Conservation (phyloP, 192 early-diverging fungal genomes). For the Thamnidium elegans region DNA sequence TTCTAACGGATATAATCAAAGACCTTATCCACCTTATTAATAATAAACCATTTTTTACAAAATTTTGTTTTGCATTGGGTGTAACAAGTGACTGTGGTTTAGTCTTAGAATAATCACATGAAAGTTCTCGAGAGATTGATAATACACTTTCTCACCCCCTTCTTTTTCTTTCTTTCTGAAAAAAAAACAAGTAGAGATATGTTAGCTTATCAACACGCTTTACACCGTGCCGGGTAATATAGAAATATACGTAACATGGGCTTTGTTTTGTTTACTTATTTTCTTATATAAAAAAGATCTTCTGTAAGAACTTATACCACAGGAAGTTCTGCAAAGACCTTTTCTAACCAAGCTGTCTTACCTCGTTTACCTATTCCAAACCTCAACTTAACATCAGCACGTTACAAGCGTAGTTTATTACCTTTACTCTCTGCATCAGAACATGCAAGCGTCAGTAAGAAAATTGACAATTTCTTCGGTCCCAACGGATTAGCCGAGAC, state of each 20-base stretch:
- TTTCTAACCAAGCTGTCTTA: slow-evolving; percentile 64
- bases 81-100: background rate
- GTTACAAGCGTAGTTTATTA: slow-evolving; percentile 72
- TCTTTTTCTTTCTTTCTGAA: background rate
- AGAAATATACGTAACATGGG: no score
- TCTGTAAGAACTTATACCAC: no score
- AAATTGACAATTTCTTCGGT: slow-evolving; percentile 69
- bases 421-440: slow-evolving; percentile 67
- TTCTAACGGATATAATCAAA: background rate
- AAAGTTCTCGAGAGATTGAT: background rate
- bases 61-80: background rate
- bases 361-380: slow-evolving; percentile 86
- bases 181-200: background rate
- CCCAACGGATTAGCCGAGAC: slow-evolving; percentile 66
- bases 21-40: slow-evolving; percentile 4
- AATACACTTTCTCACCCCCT: background rate
- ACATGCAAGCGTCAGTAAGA: slow-evolving; percentile 54
- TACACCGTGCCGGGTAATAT: background rate
- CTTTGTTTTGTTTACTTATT: no score
- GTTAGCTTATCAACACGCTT: background rate
- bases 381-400: slow-evolving; percentile 69
- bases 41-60: background rate
- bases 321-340: slow-evolving; percentile 46
- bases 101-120: slow-evolving; percentile 12
- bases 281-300: no score